A percentile compares a stretch with the other conserved stretches of the same genome.
These are phyloP conservation scores for Dictyostelium discoideum DNA, from an alignment of 78 protist species.

Conservation along the genomic window DNA sequence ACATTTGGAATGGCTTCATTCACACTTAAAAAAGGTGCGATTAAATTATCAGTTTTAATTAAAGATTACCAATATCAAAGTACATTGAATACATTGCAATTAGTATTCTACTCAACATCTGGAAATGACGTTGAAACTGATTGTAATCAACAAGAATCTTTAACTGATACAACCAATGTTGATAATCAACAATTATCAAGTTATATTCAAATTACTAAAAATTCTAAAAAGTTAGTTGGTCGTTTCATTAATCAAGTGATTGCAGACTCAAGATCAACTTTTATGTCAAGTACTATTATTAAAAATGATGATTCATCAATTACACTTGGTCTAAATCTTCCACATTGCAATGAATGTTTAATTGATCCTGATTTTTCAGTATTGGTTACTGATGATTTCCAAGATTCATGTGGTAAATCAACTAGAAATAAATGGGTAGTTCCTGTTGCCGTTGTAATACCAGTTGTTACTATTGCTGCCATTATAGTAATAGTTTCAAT, in stretches of 20 bases:
- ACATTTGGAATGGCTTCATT: neutral
- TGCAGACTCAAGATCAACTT: conserved; percentile 18
- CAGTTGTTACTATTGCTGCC: neutral
- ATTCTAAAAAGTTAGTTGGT: neutral
- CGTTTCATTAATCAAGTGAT: neutral
- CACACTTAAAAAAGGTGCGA: neutral
- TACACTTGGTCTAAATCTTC: neutral
- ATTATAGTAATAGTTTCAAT: neutral
- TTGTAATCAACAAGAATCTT: neutral
- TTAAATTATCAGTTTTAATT: neutral
- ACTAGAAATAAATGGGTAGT: neutral
- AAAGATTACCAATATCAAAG: neutral
- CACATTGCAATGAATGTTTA: neutral
- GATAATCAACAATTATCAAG: neutral
- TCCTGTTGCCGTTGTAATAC: conserved; percentile 1
- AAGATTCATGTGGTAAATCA: neutral
- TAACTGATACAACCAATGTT: neutral
- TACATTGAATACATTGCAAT: neutral
- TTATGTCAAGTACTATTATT: neutral
- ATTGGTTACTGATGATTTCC: neutral
- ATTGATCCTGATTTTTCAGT: conserved; percentile 27
- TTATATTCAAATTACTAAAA: neutral
- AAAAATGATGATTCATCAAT: neutral
- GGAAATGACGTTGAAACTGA: neutral
- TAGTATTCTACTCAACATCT: neutral